Evolutionary conservation across 2,329 filamentous ascomycete genomes (phyloP), one percentile per base, ranked within the genome.

Genomic region (Penicillium janthinellum): DNA sequence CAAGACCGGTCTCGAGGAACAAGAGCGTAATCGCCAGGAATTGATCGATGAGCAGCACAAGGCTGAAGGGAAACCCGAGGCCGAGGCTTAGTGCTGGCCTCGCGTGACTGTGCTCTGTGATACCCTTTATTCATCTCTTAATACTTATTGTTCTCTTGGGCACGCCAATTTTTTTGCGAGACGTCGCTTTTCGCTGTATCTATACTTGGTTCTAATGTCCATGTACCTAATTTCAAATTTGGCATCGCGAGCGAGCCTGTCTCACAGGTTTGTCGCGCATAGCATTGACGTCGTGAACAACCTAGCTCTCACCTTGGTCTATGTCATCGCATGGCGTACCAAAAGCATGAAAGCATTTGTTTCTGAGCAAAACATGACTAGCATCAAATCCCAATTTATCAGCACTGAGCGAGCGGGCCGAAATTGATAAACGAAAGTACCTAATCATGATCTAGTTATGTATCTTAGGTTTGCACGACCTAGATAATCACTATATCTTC

Each of bases 1-100:
- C 11, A 79, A 78, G 67, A 81, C 78, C 0, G 80, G 80, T 4
- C 68, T 82, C 38, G 76, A 70, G 17, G 77, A 77, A 58, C 78
- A 81, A 63, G 77, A 81, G 61, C 70, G 72, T 22, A 77, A 75
- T 10, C 70, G 79, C 39, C 70, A 73, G 65, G 77, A 78, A 58
- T 71, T 70, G 53, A 66, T 67, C 14, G 64, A 92, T 75, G 57
- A 48, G n/a, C 49, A 63, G 50, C 62, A 59, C 42, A 63, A 93
- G 83, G 73, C 89, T 84, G 63, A 88, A 88, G 68, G 89, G 86
- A 69, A 90, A 88, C 74, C 89, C 90, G 80, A 64, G 44, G 28
- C 39, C 10, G 65, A 69, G 31, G 65, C 48, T 10, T 68, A 57
- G 37, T 38, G 15, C 6, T 52, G 12, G 5, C n/a, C 20, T 41